Percentiles rank a stretch among this genome's conserved stretches.
phyloP scores from a whole-genome alignment of 2,329 filamentous ascomycete genomes.

The Cordyceps farinosa region DNA sequence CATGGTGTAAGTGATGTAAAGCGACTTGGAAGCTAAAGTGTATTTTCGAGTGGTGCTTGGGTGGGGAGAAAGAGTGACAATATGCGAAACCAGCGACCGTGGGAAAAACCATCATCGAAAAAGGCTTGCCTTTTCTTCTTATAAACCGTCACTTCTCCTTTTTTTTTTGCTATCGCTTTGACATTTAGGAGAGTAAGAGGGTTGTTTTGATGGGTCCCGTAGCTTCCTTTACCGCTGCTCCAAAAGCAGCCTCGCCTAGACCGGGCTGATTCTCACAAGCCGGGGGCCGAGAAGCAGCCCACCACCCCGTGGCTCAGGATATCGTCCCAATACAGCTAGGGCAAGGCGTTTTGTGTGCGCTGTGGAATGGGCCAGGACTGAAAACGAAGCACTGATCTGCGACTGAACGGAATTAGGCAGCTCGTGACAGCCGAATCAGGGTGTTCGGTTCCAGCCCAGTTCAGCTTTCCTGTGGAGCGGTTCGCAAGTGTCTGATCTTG shows the following conservation, averaged over 20 bases:
- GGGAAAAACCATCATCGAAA: not conserved
- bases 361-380: not conserved
- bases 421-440: not conserved
- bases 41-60: not conserved
- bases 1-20: not conserved
- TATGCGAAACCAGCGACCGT: not conserved
- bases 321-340: not conserved
- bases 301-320: not conserved
- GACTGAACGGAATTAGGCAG: not conserved
- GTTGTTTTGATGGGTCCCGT: too few relatives aligned
- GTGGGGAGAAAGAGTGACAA: not conserved
- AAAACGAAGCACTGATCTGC: not conserved
- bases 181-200: too few relatives aligned
- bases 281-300: conserved; percentile 2
- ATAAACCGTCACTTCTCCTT: not conserved
- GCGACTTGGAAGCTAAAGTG: not conserved
- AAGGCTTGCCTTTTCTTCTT: not conserved
- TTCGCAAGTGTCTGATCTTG: conserved; percentile 2
- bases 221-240: not conserved
- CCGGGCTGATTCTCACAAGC: conserved; percentile 13
- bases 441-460: not conserved
- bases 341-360: not conserved
- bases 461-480: conserved; percentile 9
- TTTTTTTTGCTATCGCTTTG: not conserved
- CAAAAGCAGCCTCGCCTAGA: conserved; percentile 9